phyloP scores from a whole-genome alignment of 768 basidiomycete genomes.

The Calvatia gigantea region DNA sequence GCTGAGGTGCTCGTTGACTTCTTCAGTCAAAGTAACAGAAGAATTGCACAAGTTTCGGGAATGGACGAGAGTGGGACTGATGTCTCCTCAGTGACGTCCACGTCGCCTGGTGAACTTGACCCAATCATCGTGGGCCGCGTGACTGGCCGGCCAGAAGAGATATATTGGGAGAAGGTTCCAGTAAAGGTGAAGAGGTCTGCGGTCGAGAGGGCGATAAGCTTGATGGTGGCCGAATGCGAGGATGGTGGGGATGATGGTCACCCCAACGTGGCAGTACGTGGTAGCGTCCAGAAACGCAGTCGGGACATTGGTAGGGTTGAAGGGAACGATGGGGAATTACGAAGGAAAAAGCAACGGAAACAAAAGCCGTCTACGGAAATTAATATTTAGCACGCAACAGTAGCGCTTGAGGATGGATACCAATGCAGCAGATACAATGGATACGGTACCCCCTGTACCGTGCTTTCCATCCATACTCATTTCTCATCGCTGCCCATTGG shows the following conservation, averaged over 20 bases:
- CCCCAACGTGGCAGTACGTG: too few species aligned
- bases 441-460: too few species aligned
- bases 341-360: neutral
- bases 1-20: conserved; percentile 40
- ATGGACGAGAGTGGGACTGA: conserved; percentile 49
- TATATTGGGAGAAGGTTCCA: conserved; percentile 82
- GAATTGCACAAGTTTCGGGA: conserved; percentile 41
- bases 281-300: neutral
- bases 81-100: conserved; percentile 9
- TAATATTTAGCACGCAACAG: too few species aligned
- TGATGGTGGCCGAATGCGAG: neutral
- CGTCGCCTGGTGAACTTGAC: neutral
- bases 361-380: too few species aligned
- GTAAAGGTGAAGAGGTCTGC: conserved; percentile 66
- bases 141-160: conserved; percentile 55
- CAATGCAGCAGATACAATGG: too few species aligned
- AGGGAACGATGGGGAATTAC: neutral
- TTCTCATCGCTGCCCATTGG: too few species aligned
- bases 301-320: neutral
- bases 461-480: too few species aligned
- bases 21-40: conserved; percentile 31
- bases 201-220: conserved; percentile 40
- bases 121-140: conserved; percentile 53
- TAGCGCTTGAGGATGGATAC: too few species aligned
- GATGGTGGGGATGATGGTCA: neutral